Evolutionary conservation across 768 basidiomycete species (phyloP), one percentile per base, ranked within the genome.

Genomic region (Tulasnella calospora): DNA sequence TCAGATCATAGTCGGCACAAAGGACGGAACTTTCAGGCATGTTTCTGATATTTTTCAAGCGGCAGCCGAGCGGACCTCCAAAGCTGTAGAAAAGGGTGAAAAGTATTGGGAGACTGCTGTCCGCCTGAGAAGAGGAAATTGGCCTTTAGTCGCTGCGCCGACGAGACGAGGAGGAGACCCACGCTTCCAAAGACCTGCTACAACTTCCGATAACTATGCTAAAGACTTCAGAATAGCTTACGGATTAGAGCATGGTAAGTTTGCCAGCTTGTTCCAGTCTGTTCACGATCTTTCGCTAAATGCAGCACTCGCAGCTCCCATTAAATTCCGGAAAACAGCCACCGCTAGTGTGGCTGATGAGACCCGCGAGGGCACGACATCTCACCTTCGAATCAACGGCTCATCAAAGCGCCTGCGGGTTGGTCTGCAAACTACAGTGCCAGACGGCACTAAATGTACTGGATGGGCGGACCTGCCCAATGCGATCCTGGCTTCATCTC

Each of bases 71-170:
- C 88, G 89, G 75, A 89, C 94, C 85, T 92, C 94, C 81, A 86
- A 89, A 72, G 86, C 89, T 30, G 86, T 90, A 55, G 81, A 88
- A 12, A 86, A 88, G 72, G 89, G 90, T 57, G 92, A 94, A 82
- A 89, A 86, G 79, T 94, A 94, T 81, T 95, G 94, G 94, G 86
- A 90, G 9, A 90, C 94, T 82, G 94, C 94, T 4, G 86, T 95
- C 44, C 78, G 27, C 90, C 33, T 93, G 69, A 86, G 94, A 80
- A 85, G 89, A 81, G 90, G 87, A 10, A 95, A 95, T 81, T 95
- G 94, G 94, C 88, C 91, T 19, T 85, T 95, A 44, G 88, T 92
- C 61, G 92, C 93, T 41, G 92, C 93, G 12, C 93, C 94, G 33
- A 87, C 51, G 93, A 92, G 19, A 85, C 35, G 47, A 33, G 40